Base-by-base conservation (phyloP, 345 rosid genomes). In the Eucalyptus cladocalyx region DNA sequence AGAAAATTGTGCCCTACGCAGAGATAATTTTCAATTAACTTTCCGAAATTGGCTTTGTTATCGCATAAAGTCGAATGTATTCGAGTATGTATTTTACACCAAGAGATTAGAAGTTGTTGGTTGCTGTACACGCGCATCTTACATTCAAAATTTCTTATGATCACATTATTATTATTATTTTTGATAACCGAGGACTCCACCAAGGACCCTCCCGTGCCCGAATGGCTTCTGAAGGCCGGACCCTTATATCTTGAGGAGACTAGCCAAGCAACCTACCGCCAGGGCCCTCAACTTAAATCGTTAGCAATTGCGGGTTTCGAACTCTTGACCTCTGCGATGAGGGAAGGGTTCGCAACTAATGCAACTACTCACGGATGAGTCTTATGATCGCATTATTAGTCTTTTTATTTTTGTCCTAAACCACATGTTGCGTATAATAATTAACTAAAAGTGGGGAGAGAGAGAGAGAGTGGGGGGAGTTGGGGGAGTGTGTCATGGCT, bases 11-110 rank as follows among this genome's bases (percentile, higher is more conserved):
- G 1, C 32, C 17, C 7, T 6, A 30, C 0, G 5, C 17, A 34
- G 8, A 34, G 24, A 34, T 34, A 3, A 72, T 19, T 34, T 69
- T 32, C 42, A 32, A 3, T 69, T 34, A 17, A 42, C 14, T 37
- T 19, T 37, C 5, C 1, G 0, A 4, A 76, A 26, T 13, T 14
- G 16, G 30, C 16, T 2, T 0, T 23, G 1, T 21, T 21, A 21
- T 76, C 2, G 3, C 43, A 18, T 21, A 9, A 34, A 18, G 26
- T 40, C 14, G 1, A 18, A 69, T 69, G 14, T 2, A 34, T 9
- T 32, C 0, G 14, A 32, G 24, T 5, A 1, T 69, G 43, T 34
- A 9, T 1, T 19, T 9, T 69, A 69, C 6, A 17, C 6, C 81
- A 9, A 19, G 26, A 1, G 81, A 13, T 37, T 19, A 72, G 81